Percentiles rank a stretch among this genome's conserved stretches.
These are phyloP conservation scores for Colletotrichum cereale DNA, from an alignment of 2,329 filamentous ascomycete genomes.

Conservation along the genomic window DNA sequence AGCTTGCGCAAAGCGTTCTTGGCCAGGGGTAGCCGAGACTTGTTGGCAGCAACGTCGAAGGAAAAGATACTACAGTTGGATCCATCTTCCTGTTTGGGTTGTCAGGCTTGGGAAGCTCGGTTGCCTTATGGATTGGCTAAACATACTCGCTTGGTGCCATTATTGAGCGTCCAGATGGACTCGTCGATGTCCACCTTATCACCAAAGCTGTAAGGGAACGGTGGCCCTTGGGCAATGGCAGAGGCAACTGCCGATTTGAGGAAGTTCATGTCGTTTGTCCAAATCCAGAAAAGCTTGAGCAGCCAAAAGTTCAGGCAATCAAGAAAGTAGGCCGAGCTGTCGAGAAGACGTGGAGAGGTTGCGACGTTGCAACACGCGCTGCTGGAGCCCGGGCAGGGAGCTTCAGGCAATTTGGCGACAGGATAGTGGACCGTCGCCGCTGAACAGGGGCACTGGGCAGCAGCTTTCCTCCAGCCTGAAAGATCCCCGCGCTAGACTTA, in stretches of 20 bases:
- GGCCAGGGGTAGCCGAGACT: slow-evolving; percentile 84
- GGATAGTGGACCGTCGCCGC: slow-evolving; percentile 23
- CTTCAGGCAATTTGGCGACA: slow-evolving; percentile 39
- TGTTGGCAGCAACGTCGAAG: slow-evolving; percentile 88
- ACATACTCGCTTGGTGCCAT: slow-evolving; percentile 88
- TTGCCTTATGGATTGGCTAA: not conserved
- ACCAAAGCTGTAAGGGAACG: slow-evolving; percentile 92
- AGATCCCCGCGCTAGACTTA: slow-evolving; percentile 40
- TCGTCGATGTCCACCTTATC: slow-evolving; percentile 93
- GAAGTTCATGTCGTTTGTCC: slow-evolving; percentile 80
- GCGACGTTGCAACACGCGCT: slow-evolving; percentile 32
- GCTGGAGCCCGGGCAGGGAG: slow-evolving; percentile 28
- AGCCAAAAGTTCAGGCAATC: slow-evolving; percentile 2
- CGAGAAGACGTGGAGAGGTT: slow-evolving; percentile 16
- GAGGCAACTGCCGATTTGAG: slow-evolving; percentile 97
- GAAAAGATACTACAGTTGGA: slow-evolving; percentile 97
- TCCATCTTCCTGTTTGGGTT: slow-evolving; percentile 80
- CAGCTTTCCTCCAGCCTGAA: slow-evolving; percentile 12
- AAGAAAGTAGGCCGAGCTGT: slow-evolving; percentile 3
- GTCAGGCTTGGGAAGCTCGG: slow-evolving; percentile 4
- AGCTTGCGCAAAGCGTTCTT: slow-evolving; percentile 95
- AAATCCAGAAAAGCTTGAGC: not conserved
- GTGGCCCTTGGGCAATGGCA: slow-evolving; percentile 93
- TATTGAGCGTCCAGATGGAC: slow-evolving; percentile 96
- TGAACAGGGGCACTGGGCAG: slow-evolving; percentile 21